phyloP scores from a whole-genome alignment of 108 stramenopile species.

The Conticribra guillardii region DNA sequence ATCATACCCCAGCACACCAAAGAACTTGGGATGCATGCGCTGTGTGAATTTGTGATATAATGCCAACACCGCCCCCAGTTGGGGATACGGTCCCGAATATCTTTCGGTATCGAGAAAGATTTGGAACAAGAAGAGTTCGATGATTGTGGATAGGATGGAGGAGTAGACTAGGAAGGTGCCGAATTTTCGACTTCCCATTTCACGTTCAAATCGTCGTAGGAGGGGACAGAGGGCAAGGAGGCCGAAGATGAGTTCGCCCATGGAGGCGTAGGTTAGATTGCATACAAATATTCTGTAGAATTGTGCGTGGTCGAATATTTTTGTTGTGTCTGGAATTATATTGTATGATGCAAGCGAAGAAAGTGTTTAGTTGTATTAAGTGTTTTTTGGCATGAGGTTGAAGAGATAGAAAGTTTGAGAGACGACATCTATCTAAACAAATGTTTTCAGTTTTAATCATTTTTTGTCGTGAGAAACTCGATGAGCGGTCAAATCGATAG shows the following conservation, averaged over 20 bases:
- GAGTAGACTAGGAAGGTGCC: conserved; percentile 48
- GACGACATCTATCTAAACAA: too few relatives aligned
- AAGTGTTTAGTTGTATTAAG: not conserved
- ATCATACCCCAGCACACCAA: conserved; percentile 58
- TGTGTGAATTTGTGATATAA: conserved; percentile 68
- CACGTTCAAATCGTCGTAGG: conserved; percentile 71
- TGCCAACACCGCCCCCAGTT: conserved; percentile 60
- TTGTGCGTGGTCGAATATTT: conserved; percentile 48
- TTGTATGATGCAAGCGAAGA: not conserved
- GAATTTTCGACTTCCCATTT: conserved; percentile 70
- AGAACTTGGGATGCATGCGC: conserved; percentile 73
- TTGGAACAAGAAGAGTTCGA: conserved; percentile 42
- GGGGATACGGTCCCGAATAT: conserved; percentile 56
- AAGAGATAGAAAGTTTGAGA: not conserved
- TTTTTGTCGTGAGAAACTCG: too few relatives aligned
- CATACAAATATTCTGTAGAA: conserved; percentile 51
- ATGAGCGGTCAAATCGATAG: too few relatives aligned
- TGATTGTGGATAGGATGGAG: conserved; percentile 28
- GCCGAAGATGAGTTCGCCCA: conserved; percentile 68
- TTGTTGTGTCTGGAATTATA: conserved; percentile 21
- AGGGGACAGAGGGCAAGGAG: conserved; percentile 50
- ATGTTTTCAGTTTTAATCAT: too few relatives aligned
- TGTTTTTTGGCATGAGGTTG: not conserved
- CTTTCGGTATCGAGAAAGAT: conserved; percentile 40
- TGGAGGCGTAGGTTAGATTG: conserved; percentile 56